A percentile compares a stretch with the other conserved stretches of the same genome.
These are phyloP conservation scores for Prunus armeniaca DNA, from an alignment of 306 rosid genomes.

Conservation along the genomic window DNA sequence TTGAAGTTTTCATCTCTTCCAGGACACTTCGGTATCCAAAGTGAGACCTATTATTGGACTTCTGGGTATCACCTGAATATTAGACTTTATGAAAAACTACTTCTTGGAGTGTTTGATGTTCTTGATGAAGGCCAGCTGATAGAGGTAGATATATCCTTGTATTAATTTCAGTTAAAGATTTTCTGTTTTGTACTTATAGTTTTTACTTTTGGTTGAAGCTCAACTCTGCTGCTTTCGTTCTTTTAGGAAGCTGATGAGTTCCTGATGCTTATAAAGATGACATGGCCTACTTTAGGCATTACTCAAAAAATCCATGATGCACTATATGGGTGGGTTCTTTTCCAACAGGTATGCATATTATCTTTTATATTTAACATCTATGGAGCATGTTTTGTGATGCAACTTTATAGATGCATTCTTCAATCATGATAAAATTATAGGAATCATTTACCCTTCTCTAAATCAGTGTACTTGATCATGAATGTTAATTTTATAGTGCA, in stretches of 20 bases:
- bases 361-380: not conserved
- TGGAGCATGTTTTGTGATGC: slow-evolving; percentile 6
- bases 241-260: slow-evolving; percentile 47
- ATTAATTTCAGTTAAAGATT: slow-evolving; percentile 1
- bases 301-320: slow-evolving; percentile 46
- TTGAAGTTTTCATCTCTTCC: slow-evolving; percentile 41
- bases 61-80: slow-evolving; percentile 49
- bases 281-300: slow-evolving; percentile 53
- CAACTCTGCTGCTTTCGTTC: slow-evolving; percentile 1
- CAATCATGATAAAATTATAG: not conserved
- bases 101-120: slow-evolving; percentile 42
- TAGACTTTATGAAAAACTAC: slow-evolving; percentile 50
- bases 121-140: slow-evolving; percentile 51
- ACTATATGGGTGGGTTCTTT: slow-evolving; percentile 53
- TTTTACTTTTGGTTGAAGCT: slow-evolving; percentile 13
- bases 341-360: slow-evolving; percentile 42
- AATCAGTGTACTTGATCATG: not conserved
- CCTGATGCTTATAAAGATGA: slow-evolving; percentile 37
- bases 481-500: not conserved
- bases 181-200: slow-evolving; percentile 1
- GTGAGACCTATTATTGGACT: slow-evolving; percentile 47
- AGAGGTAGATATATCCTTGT: slow-evolving; percentile 28
- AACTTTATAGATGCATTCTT: not conserved
- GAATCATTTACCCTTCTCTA: not conserved
- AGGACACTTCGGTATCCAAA: slow-evolving; percentile 31